Evolutionary conservation across 352 stramenopile genomes (phyloP).

Genomic region (Pythium aquatile): DNA sequence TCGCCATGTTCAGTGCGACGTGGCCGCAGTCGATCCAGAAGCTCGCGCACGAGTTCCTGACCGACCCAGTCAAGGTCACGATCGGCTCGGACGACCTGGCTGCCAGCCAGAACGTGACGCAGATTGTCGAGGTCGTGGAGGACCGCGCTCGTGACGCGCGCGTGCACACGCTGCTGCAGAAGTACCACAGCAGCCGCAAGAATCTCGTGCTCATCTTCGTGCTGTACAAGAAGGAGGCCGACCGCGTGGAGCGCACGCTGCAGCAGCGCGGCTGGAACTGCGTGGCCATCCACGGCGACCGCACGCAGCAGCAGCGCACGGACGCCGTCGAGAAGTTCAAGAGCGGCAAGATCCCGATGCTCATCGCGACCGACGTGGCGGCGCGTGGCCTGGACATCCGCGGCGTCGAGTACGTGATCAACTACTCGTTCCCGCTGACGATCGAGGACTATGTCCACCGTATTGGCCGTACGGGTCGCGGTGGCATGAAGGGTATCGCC

Average conservation of each 20-base stretch:
- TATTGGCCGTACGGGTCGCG: conserved; percentile 93
- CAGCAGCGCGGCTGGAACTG: conserved; percentile 91
- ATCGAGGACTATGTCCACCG: conserved; percentile 98
- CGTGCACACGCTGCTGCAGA: conserved; percentile 90
- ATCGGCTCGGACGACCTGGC: conserved; percentile 94
- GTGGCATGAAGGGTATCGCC: conserved; percentile 93
- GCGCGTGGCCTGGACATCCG: conserved; percentile 97
- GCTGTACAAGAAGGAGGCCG: conserved; percentile 99
- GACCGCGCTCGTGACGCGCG: conserved; percentile 87
- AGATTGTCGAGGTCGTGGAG: conserved; percentile 95
- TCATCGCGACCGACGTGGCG: conserved; percentile 97
- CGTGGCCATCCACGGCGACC: conserved; percentile 96
- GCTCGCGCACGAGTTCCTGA: conserved; percentile 95
- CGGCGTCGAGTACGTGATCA: conserved; percentile 96
- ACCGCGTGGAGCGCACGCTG: conserved; percentile 93
- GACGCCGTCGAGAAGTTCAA: conserved; percentile 95
- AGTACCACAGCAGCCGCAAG: conserved; percentile 89
- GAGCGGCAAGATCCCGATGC: conserved; percentile 89
- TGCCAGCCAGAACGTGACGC: conserved; percentile 94
- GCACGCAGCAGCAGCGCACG: conserved; percentile 90
- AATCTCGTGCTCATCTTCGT: conserved; percentile 97
- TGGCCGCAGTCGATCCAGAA: conserved; percentile 97
- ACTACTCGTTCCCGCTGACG: conserved; percentile 97
- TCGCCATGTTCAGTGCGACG: conserved; percentile 97
- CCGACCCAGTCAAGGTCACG: conserved; percentile 91